These are phyloP conservation scores for Lyophyllum atratum DNA, from an alignment of 768 basidiomycete genomes.

Conservation along the genomic window DNA sequence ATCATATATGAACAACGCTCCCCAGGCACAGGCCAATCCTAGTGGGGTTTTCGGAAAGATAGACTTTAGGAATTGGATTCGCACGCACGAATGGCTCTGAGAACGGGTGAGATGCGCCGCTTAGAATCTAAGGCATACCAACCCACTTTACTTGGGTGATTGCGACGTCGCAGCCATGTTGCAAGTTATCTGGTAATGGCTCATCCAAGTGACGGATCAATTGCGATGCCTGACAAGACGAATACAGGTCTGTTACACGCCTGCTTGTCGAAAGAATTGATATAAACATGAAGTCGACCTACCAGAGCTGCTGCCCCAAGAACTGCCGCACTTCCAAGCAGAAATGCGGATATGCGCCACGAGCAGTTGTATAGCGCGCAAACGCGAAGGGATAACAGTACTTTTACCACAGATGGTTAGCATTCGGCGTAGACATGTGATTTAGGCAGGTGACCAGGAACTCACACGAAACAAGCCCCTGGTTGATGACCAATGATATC, in stretches of 20 bases:
- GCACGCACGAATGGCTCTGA: conserved; percentile 2
- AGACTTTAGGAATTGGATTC: too few species aligned
- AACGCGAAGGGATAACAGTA: conserved; percentile 3
- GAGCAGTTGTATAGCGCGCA: conserved; percentile 2
- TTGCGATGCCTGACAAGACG: background rate
- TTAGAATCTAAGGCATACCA: too few species aligned
- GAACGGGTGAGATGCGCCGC: background rate
- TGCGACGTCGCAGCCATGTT: background rate
- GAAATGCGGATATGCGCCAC: background rate
- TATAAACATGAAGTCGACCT: background rate
- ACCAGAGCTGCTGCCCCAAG: background rate
- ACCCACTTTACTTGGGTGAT: background rate
- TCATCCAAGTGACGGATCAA: background rate
- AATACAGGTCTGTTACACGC: background rate
- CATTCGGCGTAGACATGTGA: background rate
- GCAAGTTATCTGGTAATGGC: background rate
- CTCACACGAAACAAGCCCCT: conserved; percentile 4
- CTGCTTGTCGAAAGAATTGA: background rate
- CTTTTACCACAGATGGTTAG: background rate
- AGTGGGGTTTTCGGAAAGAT: background rate
- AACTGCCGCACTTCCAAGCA: background rate
- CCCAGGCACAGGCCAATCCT: conserved; percentile 12
- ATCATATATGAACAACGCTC: conserved; percentile 9
- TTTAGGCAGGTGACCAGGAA: background rate
- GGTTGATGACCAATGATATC: background rate